Evolutionary conservation across 495 filamentous ascomycete genomes (phyloP).

Genomic region (Ascobolus immersus): DNA sequence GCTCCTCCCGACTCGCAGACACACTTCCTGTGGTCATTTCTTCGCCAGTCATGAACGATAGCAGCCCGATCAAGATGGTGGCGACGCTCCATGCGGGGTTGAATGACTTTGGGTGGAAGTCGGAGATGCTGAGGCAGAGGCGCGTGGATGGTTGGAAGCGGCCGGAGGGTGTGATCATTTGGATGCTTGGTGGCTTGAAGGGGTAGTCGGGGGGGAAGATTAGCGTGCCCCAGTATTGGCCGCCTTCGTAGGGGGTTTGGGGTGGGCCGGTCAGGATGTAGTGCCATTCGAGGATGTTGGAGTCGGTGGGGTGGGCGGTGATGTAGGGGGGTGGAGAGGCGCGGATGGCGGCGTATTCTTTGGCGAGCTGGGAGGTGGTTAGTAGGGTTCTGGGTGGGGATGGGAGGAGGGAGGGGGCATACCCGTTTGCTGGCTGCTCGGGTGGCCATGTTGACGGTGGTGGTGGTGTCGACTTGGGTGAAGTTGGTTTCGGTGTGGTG

Average conservation of each 20-base stretch:
- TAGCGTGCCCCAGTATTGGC: slow-evolving; percentile 95
- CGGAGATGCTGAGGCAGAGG: slow-evolving; percentile 79
- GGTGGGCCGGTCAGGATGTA: slow-evolving; percentile 95
- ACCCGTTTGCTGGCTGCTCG: too few relatives aligned
- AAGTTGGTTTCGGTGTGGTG: too few relatives aligned
- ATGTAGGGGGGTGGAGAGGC: slow-evolving; percentile 88
- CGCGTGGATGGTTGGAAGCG: slow-evolving; percentile 82
- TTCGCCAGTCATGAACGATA: slow-evolving; percentile 94
- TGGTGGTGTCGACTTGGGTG: too few relatives aligned
- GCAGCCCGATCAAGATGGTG: slow-evolving; percentile 79
- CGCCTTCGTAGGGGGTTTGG: slow-evolving; percentile 73
- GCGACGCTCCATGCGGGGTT: slow-evolving; percentile 98
- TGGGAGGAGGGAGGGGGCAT: too few relatives aligned
- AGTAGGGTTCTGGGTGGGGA: too few relatives aligned
- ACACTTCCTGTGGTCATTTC: slow-evolving; percentile 96
- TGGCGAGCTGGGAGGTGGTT: too few relatives aligned
- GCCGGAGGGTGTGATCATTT: slow-evolving; percentile 93
- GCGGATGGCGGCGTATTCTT: slow-evolving; percentile 77
- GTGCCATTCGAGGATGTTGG: slow-evolving; percentile 96
- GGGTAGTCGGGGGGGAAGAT: slow-evolving; percentile 92
- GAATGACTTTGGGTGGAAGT: slow-evolving; percentile 94
- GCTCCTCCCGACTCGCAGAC: slow-evolving; percentile 50
- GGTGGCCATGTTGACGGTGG: too few relatives aligned
- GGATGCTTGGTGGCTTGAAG: slow-evolving; percentile 87
- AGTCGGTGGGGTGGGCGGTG: slow-evolving; percentile 73